phyloP scores from a whole-genome alignment of 108 stramenopile species.

The Schizochytrium sp. region DNA sequence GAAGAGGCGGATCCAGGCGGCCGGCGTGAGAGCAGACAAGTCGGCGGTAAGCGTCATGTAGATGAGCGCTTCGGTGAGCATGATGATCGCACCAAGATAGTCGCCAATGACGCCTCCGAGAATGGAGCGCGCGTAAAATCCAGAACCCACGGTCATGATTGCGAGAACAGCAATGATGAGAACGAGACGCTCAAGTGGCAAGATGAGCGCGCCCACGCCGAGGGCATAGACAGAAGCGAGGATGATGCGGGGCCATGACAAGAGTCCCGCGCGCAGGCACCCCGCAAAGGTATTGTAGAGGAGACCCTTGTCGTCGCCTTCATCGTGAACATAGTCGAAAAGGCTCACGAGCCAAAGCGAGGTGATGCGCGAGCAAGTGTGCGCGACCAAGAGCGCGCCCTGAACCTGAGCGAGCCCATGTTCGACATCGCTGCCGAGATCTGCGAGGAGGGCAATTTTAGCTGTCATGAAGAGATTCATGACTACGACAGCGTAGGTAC shows the following conservation, averaged over 20 bases:
- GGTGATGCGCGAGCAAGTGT: conserved; percentile 53
- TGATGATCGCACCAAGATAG: conserved; percentile 60
- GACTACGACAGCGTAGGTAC: conserved; percentile 65
- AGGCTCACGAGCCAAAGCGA: conserved; percentile 56
- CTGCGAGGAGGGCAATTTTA: conserved; percentile 52
- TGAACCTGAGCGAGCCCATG: neutral
- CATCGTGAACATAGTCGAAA: conserved; percentile 58
- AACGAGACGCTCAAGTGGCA: conserved; percentile 29
- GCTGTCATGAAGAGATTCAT: conserved; percentile 50
- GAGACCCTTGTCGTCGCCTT: conserved; percentile 54
- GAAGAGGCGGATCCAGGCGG: neutral
- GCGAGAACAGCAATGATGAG: conserved; percentile 33
- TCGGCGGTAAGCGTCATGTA: conserved; percentile 9
- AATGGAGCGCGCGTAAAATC: conserved; percentile 14
- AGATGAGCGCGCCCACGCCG: conserved; percentile 29
- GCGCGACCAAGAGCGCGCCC: conserved; percentile 12
- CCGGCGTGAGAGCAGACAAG: neutral
- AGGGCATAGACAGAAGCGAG: conserved; percentile 38
- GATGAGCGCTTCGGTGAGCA: neutral
- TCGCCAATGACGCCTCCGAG: conserved; percentile 69
- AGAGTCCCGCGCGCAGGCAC: conserved; percentile 47
- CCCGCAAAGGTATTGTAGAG: conserved; percentile 62
- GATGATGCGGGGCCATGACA: conserved; percentile 48
- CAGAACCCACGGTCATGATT: conserved; percentile 34
- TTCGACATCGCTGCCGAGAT: conserved; percentile 41